Percentiles rank a stretch among this genome's conserved stretches.
Conservation (phyloP, 495 filamentous ascomycete species). For the Podospora sp. region DNA sequence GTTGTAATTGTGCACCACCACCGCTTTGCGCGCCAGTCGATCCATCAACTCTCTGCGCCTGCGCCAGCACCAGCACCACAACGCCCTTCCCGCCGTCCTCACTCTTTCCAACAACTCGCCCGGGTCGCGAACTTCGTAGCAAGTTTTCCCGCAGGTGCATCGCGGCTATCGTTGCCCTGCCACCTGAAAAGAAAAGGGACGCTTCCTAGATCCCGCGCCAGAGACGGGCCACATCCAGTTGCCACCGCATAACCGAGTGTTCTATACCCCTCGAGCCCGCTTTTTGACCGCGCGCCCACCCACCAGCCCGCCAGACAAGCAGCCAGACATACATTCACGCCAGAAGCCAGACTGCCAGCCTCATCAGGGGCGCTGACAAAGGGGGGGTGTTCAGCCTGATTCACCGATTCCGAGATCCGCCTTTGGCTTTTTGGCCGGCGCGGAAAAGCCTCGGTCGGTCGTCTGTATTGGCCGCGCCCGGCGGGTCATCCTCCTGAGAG, state of each 20-base stretch:
- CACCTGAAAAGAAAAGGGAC: conserved; percentile 3
- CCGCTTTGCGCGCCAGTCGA: neutral
- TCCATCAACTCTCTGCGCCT: too few species aligned
- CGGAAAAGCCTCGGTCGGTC: conserved; percentile 5
- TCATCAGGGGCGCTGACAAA: conserved; percentile 19
- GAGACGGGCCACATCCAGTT: neutral
- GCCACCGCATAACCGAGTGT: conserved; percentile 12
- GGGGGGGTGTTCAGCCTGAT: conserved; percentile 25
- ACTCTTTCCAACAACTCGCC: neutral
- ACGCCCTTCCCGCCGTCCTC: neutral
- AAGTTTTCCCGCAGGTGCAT: neutral
- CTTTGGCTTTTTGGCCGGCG: conserved; percentile 24
- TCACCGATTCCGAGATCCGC: conserved; percentile 28
- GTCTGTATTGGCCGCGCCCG: conserved; percentile 30
- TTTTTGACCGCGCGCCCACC: neutral
- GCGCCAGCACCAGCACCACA: neutral
- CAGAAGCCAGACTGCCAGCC: neutral
- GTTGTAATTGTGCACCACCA: conserved; percentile 20
- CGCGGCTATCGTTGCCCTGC: conserved; percentile 7
- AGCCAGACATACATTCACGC: too few species aligned
- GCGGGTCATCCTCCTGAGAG: conserved; percentile 19
- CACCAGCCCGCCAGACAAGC: neutral
- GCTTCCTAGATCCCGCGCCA: neutral
- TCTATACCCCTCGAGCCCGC: neutral
- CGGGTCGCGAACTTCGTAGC: neutral